A percentile compares a stretch with the other conserved stretches of the same genome.
phyloP scores from a whole-genome alignment of 768 basidiomycete species.

The Termitomyces titanicus region DNA sequence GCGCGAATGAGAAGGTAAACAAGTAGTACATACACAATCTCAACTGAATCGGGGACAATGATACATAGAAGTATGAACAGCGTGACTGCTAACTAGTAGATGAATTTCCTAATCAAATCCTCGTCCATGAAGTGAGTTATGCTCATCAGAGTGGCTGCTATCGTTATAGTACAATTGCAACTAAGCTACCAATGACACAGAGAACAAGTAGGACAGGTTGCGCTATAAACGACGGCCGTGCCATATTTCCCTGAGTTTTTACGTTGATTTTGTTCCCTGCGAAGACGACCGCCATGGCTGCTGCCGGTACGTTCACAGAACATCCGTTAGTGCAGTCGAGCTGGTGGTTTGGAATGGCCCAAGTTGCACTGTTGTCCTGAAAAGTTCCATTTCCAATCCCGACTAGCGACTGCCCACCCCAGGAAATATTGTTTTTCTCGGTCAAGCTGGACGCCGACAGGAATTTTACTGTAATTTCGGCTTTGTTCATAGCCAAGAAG shows the following conservation, averaged over 20 bases:
- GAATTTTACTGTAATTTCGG: slow-evolving; percentile 39
- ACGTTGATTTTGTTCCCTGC: slow-evolving; percentile 10
- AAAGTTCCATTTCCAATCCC: slow-evolving; percentile 38
- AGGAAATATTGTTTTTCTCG: slow-evolving; percentile 54
- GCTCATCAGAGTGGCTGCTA: neutral
- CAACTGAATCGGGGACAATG: too few species aligned
- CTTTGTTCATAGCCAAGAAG: slow-evolving; percentile 19
- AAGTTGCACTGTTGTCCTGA: slow-evolving; percentile 25
- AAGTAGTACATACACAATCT: too few species aligned
- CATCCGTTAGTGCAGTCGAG: slow-evolving; percentile 43
- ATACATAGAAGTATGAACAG: too few species aligned
- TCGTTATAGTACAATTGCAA: neutral
- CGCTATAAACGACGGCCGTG: neutral
- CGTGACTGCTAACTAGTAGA: too few species aligned
- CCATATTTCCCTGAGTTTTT: neutral
- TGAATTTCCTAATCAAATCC: too few species aligned
- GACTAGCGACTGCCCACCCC: slow-evolving; percentile 53
- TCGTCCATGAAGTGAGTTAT: too few species aligned
- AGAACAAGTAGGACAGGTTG: neutral
- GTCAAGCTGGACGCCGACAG: slow-evolving; percentile 41
- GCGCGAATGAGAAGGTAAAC: too few species aligned
- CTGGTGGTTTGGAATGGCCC: slow-evolving; percentile 32
- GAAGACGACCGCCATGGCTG: slow-evolving; percentile 48
- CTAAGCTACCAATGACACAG: neutral
- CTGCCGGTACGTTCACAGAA: slow-evolving; percentile 41